A percentile compares a stretch with the other conserved stretches of the same genome.
phyloP scores from a whole-genome alignment of 1,139 yeast species.

The Hyphopichia khmerensis region DNA sequence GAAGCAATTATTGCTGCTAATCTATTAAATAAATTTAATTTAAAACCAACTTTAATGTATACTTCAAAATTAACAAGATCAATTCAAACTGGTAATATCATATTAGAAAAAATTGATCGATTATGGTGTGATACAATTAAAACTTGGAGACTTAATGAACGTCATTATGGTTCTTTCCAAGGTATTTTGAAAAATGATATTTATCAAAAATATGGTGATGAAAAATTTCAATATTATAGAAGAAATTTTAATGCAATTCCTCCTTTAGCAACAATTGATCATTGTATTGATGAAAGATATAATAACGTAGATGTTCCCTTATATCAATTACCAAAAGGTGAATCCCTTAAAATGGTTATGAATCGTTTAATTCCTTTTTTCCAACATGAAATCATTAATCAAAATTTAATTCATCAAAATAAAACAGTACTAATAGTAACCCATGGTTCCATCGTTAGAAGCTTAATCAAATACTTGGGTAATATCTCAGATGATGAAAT shows the following conservation, averaged over 20 bases:
- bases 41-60: slow-evolving; percentile 55
- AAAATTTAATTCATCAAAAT: slow-evolving; percentile 32
- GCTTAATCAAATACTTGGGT: slow-evolving; percentile 59
- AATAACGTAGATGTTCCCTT: slow-evolving; percentile 16
- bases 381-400: slow-evolving; percentile 35
- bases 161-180: slow-evolving; percentile 78
- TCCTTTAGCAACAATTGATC: slow-evolving; percentile 39
- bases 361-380: slow-evolving; percentile 60
- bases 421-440: slow-evolving; percentile 62
- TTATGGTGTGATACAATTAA: slow-evolving; percentile 50
- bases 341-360: slow-evolving; percentile 67
- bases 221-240: slow-evolving; percentile 63
- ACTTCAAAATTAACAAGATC: slow-evolving; percentile 69
- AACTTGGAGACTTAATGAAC: slow-evolving; percentile 73
- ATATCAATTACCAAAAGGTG: slow-evolving; percentile 57
- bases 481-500: slow-evolving; percentile 62
- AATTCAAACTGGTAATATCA: slow-evolving; percentile 63
- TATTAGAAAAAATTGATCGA: slow-evolving; percentile 45
- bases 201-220: slow-evolving; percentile 57
- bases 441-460: slow-evolving; percentile 76
- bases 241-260: slow-evolving; percentile 71
- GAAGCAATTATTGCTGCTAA: slow-evolving; percentile 65
- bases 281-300: slow-evolving; percentile 51
- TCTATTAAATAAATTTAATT: slow-evolving; percentile 38
- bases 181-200: slow-evolving; percentile 63